These are phyloP conservation scores for Saccharomycodes ludwigii DNA, from an alignment of 805 yeast species.

Conservation along the genomic window DNA sequence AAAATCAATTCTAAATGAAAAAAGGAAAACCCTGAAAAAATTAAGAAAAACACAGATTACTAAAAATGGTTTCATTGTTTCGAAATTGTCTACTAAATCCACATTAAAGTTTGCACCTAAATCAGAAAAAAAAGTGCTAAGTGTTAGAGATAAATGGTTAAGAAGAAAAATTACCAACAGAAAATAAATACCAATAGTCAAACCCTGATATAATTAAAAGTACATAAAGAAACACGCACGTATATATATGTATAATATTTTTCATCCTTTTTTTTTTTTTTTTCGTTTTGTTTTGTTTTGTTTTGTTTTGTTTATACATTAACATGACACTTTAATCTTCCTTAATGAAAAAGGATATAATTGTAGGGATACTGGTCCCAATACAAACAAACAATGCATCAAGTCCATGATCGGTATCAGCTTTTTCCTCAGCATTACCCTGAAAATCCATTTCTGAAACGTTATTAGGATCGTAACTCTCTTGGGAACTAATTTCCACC, in stretches of 20 bases:
- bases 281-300: too few species aligned
- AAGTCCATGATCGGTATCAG: constrained; percentile 3
- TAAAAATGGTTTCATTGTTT: constrained; percentile 32
- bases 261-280: too few species aligned
- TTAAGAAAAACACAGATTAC: constrained; percentile 19
- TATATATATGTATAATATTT: too few species aligned
- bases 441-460: too few species aligned
- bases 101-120: constrained; percentile 19
- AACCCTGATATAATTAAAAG: too few species aligned
- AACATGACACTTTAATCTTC: too few species aligned
- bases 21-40: constrained; percentile 23
- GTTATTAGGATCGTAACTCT: constrained; percentile 2
- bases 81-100: constrained; percentile 16
- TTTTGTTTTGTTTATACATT: too few species aligned
- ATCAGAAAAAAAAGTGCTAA: constrained; percentile 15
- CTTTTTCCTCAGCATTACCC: constrained; percentile 1
- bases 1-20: constrained; percentile 13
- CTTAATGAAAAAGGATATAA: constrained; percentile 16
- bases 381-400: constrained; percentile 15
- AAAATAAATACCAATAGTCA: constrained; percentile 7
- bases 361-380: constrained; percentile 19
- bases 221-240: too few species aligned
- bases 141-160: constrained; percentile 23
- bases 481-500: constrained; percentile 7
- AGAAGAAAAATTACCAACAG: constrained; percentile 20